phyloP scores from a whole-genome alignment of 2,329 filamentous ascomycete species.

The Ascochyta pisi region DNA sequence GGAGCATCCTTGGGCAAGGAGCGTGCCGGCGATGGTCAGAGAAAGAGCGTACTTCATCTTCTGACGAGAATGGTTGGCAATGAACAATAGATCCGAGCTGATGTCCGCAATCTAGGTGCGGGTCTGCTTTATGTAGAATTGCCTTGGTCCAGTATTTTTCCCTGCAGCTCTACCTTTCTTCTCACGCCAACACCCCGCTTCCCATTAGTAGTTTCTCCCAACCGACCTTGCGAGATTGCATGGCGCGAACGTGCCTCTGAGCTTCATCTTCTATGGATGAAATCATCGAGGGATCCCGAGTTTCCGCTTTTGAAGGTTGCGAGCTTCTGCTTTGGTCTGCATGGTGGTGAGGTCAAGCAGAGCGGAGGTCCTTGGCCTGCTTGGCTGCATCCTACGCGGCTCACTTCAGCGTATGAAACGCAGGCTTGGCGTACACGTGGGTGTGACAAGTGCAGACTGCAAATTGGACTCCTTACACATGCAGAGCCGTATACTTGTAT shows the following conservation, averaged over 20 bases:
- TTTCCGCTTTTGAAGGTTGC: slow-evolving; percentile 2
- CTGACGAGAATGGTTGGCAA: not conserved
- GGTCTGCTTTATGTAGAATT: not conserved
- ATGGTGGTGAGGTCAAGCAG: slow-evolving; percentile 13
- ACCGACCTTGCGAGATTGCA: slow-evolving; percentile 4
- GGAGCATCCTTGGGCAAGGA: slow-evolving; percentile 17
- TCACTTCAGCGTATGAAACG: slow-evolving; percentile 7
- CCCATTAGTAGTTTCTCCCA: not conserved
- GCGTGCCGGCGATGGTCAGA: slow-evolving; percentile 10
- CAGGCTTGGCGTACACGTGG: slow-evolving; percentile 8
- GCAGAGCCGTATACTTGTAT: not conserved
- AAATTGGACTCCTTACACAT: slow-evolving; percentile 2
- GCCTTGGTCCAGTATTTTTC: not conserved
- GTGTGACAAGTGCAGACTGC: not conserved
- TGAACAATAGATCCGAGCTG: not conserved
- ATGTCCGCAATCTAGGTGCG: not conserved
- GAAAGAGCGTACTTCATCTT: slow-evolving; percentile 21
- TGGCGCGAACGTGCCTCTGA: slow-evolving; percentile 4
- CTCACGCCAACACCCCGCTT: slow-evolving; percentile 6
- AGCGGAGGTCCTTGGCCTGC: slow-evolving; percentile 8
- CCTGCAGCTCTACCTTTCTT: not conserved
- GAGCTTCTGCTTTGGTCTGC: slow-evolving; percentile 14
- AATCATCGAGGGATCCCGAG: not conserved
- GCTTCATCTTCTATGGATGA: not conserved
- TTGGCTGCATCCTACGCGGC: slow-evolving; percentile 19